These are phyloP conservation scores for Solanum hybrid DNA, from an alignment of 305 asterid species.

Conservation along the genomic window DNA sequence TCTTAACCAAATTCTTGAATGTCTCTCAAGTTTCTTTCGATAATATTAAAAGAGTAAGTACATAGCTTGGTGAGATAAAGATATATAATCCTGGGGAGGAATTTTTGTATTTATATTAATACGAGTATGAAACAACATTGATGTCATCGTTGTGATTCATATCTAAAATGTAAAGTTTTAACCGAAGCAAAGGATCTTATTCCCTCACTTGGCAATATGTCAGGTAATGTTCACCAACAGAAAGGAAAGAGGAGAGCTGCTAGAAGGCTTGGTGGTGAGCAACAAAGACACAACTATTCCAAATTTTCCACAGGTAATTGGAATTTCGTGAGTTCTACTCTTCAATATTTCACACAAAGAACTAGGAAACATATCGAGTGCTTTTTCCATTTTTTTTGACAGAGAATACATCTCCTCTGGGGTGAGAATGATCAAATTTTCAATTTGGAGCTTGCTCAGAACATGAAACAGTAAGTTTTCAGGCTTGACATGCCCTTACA, in stretches of 20 bases:
- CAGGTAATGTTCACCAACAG: conserved; percentile 91
- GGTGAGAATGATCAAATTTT: conserved; percentile 90
- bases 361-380: background rate
- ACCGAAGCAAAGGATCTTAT: background rate
- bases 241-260: conserved; percentile 77
- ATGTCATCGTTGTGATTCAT: background rate
- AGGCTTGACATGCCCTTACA: background rate
- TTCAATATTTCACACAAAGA: background rate
- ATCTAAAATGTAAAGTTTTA: background rate
- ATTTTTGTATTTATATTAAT: background rate
- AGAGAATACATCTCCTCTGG: conserved; percentile 92
- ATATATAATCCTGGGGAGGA: background rate
- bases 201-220: background rate
- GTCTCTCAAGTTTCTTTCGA: background rate
- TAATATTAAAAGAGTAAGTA: background rate
- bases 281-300: conserved; percentile 56
- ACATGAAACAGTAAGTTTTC: conserved; percentile 62
- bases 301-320: conserved; percentile 47
- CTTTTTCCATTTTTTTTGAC: background rate
- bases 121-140: background rate
- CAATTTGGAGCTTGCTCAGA: conserved; percentile 62
- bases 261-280: conserved; percentile 64
- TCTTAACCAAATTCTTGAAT: background rate
- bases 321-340: background rate
- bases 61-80: background rate